These are phyloP conservation scores for Aspergillus olivimuriae DNA, from an alignment of 495 filamentous ascomycete genomes.

Conservation along the genomic window DNA sequence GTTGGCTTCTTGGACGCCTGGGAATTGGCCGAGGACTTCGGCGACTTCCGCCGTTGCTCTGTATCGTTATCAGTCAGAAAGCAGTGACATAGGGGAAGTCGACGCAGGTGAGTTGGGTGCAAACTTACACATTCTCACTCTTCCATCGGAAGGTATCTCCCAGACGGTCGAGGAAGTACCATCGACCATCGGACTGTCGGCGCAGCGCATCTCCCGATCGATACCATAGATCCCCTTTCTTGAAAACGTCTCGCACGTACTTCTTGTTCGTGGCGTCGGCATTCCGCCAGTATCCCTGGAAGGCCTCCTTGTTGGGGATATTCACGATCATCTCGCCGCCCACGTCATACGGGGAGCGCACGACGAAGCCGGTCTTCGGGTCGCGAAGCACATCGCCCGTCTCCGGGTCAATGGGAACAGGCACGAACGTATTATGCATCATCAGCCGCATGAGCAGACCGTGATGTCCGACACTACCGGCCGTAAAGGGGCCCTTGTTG, in stretches of 20 bases:
- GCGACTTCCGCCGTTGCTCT: conserved; percentile 66
- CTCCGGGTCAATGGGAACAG: conserved; percentile 62
- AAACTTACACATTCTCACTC: conserved; percentile 64
- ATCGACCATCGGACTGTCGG: conserved; percentile 58
- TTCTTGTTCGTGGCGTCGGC: conserved; percentile 61
- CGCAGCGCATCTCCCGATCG: conserved; percentile 68
- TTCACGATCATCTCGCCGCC: conserved; percentile 72
- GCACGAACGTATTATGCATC: conserved; percentile 49
- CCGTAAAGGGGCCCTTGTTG: conserved; percentile 53
- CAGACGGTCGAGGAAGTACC: conserved; percentile 72
- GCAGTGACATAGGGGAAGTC: not conserved
- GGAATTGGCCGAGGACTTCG: conserved; percentile 58
- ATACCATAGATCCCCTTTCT: conserved; percentile 70
- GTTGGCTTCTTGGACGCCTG: conserved; percentile 66
- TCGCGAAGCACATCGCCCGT: conserved; percentile 60
- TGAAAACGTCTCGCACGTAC: conserved; percentile 63
- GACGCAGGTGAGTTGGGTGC: too few relatives aligned
- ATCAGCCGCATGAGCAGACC: conserved; percentile 49
- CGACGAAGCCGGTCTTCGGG: conserved; percentile 59
- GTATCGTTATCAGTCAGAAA: not conserved
- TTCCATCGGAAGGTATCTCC: conserved; percentile 85
- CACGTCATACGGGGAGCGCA: conserved; percentile 53
- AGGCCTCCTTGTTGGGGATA: conserved; percentile 51
- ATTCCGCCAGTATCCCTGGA: conserved; percentile 67
- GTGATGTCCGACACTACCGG: conserved; percentile 65